Percentiles rank a stretch among this genome's conserved stretches.
phyloP scores from a whole-genome alignment of 805 yeast species.

The Saccharomyces eubayanus region DNA sequence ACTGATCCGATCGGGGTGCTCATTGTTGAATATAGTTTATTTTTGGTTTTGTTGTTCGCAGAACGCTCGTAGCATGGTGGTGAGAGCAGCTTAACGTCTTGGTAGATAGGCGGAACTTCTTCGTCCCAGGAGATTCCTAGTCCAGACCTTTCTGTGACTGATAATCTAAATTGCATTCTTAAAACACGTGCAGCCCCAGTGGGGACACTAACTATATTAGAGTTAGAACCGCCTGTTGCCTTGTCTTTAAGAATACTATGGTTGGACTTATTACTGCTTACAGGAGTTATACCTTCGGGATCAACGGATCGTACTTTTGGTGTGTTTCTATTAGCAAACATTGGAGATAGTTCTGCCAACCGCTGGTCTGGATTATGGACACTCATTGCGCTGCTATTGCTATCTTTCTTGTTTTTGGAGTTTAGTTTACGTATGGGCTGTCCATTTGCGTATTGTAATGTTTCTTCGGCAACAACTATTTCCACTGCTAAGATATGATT shows the following conservation, averaged over 20 bases:
- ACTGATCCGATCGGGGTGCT: not conserved
- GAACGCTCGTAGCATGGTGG: constrained; percentile 70
- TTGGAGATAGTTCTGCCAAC: constrained; percentile 38
- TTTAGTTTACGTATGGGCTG: constrained; percentile 20
- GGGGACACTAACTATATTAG: constrained; percentile 50
- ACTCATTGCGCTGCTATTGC: not conserved
- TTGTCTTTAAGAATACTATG: constrained; percentile 4
- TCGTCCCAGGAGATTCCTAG: constrained; percentile 98
- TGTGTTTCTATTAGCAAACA: constrained; percentile 33
- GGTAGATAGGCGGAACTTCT: constrained; percentile 96
- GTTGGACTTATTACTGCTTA: constrained; percentile 5
- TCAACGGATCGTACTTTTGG: constrained; percentile 15
- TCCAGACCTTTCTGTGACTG: constrained; percentile 83
- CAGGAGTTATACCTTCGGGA: constrained; percentile 16
- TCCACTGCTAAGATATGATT: constrained; percentile 74
- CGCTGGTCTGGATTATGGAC: constrained; percentile 30
- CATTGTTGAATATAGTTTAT: not conserved
- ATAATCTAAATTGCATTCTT: constrained; percentile 87
- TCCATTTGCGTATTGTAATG: constrained; percentile 37
- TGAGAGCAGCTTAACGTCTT: constrained; percentile 68
- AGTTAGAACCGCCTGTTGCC: constrained; percentile 1
- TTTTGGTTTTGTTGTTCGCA: not conserved
- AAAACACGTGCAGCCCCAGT: constrained; percentile 94
- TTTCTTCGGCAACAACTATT: constrained; percentile 89
- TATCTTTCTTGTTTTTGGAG: not conserved